These are phyloP conservation scores for Phytophthora citricola DNA, from an alignment of 352 stramenopile species.

Conservation along the genomic window DNA sequence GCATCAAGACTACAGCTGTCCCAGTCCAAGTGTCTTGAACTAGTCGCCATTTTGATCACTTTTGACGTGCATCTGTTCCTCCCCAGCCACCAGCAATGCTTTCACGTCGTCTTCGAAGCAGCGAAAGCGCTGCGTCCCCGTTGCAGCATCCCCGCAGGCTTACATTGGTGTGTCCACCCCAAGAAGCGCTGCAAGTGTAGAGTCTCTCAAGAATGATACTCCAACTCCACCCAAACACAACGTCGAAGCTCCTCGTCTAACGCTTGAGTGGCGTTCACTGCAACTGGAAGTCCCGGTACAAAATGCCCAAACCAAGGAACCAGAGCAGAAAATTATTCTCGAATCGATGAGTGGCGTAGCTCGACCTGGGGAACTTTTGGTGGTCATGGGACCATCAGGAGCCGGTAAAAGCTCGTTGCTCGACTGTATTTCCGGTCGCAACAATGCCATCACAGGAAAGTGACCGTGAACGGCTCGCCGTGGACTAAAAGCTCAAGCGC, in stretches of 20 bases:
- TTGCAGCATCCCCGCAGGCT: constrained; percentile 1
- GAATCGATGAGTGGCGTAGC: constrained; percentile 52
- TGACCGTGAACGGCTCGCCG: constrained; percentile 67
- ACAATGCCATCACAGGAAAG: constrained; percentile 68
- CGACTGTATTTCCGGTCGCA: constrained; percentile 93
- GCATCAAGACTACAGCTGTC: too few relatives aligned
- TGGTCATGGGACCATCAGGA: constrained; percentile 72
- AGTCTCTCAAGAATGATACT: constrained; percentile 17
- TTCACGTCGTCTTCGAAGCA: constrained; percentile 5
- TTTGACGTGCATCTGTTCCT: neutral
- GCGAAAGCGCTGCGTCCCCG: constrained; percentile 1
- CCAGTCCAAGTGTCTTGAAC: constrained; percentile 1
- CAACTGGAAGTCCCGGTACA: constrained; percentile 42
- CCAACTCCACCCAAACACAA: neutral
- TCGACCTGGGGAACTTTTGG: constrained; percentile 61
- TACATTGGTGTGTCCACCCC: constrained; percentile 16
- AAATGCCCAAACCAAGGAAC: constrained; percentile 43
- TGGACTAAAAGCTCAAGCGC: constrained; percentile 43
- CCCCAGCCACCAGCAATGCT: neutral
- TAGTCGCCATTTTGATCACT: constrained; percentile 9
- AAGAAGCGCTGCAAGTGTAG: neutral
- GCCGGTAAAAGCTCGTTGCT: constrained; percentile 94
- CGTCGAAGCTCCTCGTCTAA: constrained; percentile 25
- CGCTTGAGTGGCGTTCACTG: constrained; percentile 50
- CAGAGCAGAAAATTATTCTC: constrained; percentile 63